Base-by-base conservation (phyloP, 2,329 filamentous ascomycete genomes). In the Coleophoma eucalyptorum region DNA sequence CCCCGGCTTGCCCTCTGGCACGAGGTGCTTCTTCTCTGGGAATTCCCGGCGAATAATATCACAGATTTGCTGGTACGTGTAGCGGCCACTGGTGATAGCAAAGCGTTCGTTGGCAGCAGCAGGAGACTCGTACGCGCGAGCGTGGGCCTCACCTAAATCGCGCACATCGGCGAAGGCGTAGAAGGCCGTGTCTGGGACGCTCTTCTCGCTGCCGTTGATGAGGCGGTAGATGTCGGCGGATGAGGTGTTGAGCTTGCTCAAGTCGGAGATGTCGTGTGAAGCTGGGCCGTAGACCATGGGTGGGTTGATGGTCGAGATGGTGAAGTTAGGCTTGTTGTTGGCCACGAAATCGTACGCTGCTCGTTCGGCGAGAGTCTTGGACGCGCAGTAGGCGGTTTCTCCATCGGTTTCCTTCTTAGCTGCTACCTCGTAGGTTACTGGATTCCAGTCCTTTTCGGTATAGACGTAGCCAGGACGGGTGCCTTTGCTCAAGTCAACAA, bases 201-300 rank as follows among this genome's bases (percentile, higher is more conserved):
- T 70, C 54, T 80, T 82, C 52, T 77, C 76, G 16, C 51, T 58
- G 2, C 86, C 86, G 16, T 75, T 76, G n/a, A 85, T 74, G 37
- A 88, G 70, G 50, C 83, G 76, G n/a, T 80, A 74, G 53, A 90
- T 77, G 34, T 84, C 79, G 56, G 82, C 77, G 62, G 89, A 89
- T 5, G 84, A 88, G 1, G 84, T 87, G 69, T 91, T 91, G 55
- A 90, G 72, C 2, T 71, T 70, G 10, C 81, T 77, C 1, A 87
- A 72, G 20, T 72, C 77, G 51, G 80, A 74, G 5, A 90, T 73
- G 54, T 79, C 79, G 57, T 85, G 76, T 49, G 79, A 75, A 4
- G 84, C 67, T 0, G 84, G 83, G 0, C 84, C 84, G 51, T 85
- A 78, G 0, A 83, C 78, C 59, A 80, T 74, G 0, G 84, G 83